Evolutionary conservation across 257 asterid genomes (phyloP).

Genomic region (Salvia hispanica): DNA sequence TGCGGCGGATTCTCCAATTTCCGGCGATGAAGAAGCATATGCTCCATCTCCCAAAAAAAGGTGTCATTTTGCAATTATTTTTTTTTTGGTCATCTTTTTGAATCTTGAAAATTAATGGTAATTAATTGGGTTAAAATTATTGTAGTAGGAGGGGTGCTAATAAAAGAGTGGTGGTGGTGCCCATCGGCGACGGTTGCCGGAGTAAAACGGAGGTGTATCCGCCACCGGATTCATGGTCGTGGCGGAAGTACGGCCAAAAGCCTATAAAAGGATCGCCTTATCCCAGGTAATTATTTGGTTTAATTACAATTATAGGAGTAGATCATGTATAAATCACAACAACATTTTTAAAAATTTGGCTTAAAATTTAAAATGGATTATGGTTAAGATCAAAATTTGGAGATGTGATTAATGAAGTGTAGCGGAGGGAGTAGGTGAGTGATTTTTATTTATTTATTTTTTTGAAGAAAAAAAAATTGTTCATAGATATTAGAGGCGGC

Average conservation of each 20-base stretch:
- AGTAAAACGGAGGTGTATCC: conserved; percentile 74
- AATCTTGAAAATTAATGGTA: neutral
- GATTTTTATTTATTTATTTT: neutral
- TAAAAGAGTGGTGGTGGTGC: conserved; percentile 61
- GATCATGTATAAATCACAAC: neutral
- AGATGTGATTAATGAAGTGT: conserved; percentile 15
- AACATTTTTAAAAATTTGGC: no score
- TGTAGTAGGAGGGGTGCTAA: conserved; percentile 50
- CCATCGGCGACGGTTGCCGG: conserved; percentile 57
- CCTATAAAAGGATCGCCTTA: conserved; percentile 86
- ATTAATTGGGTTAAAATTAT: conserved; percentile 15
- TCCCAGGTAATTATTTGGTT: conserved; percentile 53
- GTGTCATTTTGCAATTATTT: no score
- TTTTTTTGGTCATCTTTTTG: no score
- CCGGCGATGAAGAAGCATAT: conserved; percentile 62
- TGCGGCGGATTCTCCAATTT: conserved; percentile 48
- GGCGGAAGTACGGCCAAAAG: conserved; percentile 90
- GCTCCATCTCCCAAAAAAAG: conserved; percentile 67
- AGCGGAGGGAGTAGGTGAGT: conserved; percentile 43
- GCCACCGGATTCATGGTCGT: conserved; percentile 91
- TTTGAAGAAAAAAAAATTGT: neutral
- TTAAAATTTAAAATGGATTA: no score
- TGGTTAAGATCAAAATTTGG: neutral
- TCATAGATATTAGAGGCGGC: conserved; percentile 51
- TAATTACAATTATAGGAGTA: neutral